Evolutionary conservation across 2,329 filamentous ascomycete genomes (phyloP).

Genomic region (Monosporascus sp.): DNA sequence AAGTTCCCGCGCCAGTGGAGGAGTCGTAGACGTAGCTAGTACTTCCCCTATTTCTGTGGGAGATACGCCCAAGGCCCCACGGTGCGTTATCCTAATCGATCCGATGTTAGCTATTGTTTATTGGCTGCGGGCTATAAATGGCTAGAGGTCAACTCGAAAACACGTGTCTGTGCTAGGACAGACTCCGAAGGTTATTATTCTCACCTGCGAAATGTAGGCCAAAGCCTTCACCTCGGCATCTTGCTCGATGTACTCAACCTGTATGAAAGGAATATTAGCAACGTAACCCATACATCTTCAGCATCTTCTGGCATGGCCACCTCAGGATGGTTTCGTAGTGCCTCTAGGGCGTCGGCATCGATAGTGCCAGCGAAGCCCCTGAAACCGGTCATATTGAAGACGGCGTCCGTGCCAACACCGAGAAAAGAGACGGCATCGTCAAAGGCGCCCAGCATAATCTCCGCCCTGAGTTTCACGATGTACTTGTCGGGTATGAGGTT

Average conservation of each 20-base stretch:
- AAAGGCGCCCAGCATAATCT: conserved; percentile 23
- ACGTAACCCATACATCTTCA: neutral
- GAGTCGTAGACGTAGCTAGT: conserved; percentile 39
- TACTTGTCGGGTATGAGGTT: conserved; percentile 26
- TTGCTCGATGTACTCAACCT: conserved; percentile 31
- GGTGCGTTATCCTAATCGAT: conserved; percentile 20
- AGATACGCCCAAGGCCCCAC: conserved; percentile 43
- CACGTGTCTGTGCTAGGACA: no score
- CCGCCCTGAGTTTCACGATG: conserved; percentile 40
- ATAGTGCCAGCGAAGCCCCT: conserved; percentile 40
- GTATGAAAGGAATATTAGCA: conserved; percentile 1
- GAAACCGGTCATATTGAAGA: conserved; percentile 28
- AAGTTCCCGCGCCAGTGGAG: conserved; percentile 37
- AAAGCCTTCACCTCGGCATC: conserved; percentile 16
- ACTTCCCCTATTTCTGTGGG: conserved; percentile 29
- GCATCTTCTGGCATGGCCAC: conserved; percentile 19
- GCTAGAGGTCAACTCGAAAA: no score
- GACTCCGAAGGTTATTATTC: no score
- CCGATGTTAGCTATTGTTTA: neutral
- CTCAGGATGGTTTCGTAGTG: conserved; percentile 33
- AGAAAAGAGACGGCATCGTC: conserved; percentile 23
- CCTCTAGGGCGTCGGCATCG: conserved; percentile 34
- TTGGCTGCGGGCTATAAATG: no score
- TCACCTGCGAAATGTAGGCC: neutral
- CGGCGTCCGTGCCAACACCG: conserved; percentile 25